Base-by-base conservation (phyloP, 768 basidiomycete species). In the Thelephora ganbajun region DNA sequence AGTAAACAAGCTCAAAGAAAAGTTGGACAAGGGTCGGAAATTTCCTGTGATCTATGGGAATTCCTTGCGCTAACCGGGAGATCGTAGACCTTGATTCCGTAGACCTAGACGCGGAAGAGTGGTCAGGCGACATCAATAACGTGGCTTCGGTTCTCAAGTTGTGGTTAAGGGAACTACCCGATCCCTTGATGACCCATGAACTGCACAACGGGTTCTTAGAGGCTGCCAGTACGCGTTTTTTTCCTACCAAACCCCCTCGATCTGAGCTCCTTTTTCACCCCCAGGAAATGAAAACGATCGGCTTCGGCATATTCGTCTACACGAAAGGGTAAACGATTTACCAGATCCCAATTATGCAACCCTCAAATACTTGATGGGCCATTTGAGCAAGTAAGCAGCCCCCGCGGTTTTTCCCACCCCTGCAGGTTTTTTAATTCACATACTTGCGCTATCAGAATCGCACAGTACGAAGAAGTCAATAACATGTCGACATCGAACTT, bases 291-390 rank as follows among this genome's bases (percentile, higher is more conserved):
- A 98, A 47, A 96, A 94, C 58, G 93, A 96, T 54, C 79, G 94
- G 45, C 68, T 98, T 54, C 77, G 94, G 50, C 94, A 98, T 57
- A 98, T 99, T 53, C 79, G 93, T 44, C 67, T 98, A 46, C 96
- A 99, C 58, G 96, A 98, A 60, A 80, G 92, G 42, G 92, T 99
- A 42, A 99, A 99, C 57, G 94, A 97, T 54, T 73, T 99, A 46
- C 94, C 96, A 11, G 96, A 99, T 65, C 77, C 96, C n/a, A 97
- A 98, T 63, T 99, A 99, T 58, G 89, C 96, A 1, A 94, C 94
- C 1, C 71, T 98, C 45, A 97, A 98, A 61, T 96, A 76, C 63
- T 85, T 98, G 63, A 72, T 99, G 71, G 91, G 88, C 11, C 96
- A 99, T 66, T 69, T 99, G 51, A 74, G 97, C 66, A 79, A 75